Evolutionary conservation across 345 rosid species (phyloP), one percentile per base, ranked within the genome.

Genomic region (Eutrema heterophyllum): DNA sequence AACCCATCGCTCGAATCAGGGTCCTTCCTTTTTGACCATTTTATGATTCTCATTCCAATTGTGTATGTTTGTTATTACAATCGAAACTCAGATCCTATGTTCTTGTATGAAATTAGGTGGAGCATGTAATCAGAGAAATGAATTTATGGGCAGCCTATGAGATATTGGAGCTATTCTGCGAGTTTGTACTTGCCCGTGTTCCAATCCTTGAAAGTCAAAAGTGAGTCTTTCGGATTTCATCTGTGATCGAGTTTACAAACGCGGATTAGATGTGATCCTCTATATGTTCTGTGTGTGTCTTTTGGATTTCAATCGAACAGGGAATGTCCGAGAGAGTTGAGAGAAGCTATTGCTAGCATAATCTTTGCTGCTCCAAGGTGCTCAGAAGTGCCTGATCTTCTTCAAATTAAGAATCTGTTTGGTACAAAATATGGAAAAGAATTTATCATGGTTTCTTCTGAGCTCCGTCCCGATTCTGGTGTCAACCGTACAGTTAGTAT

Each of bases 281-380:
- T 2, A 35, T 16, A 4, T 51, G 43, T 7, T 30, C 0, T 70
- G 1, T 51, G 27, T 57, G 40, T 40, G 3, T 49, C 18, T 3
- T 41, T 33, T 59, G 59, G 49, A 10, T 44, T 61, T 68, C 15
- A 12, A 57, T 51, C 1, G 70, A 45, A 79, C 83, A 94, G 97
- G 85, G 97, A 91, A 36, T 94, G 98, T 32, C 98, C 98, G 0
- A 27, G 84, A 71, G 98, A 94, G 81, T 59, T 94, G 81, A 87
- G 84, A 76, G 98, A 94, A 80, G 98, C 97, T 72, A 70, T 91
- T 76, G 85, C 97, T 40, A 91, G 96, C 81, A 88, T 94, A 64
- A 87, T 91, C 53, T 94, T 89, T 85, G 89, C 98, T 40, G 89
- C 98, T 75, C 93, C 98, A n/a, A 85, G 97, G 82, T 89, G 97